Evolutionary conservation across 2,329 filamentous ascomycete genomes (phyloP).

Genomic region (Nigrospora osmanthi): DNA sequence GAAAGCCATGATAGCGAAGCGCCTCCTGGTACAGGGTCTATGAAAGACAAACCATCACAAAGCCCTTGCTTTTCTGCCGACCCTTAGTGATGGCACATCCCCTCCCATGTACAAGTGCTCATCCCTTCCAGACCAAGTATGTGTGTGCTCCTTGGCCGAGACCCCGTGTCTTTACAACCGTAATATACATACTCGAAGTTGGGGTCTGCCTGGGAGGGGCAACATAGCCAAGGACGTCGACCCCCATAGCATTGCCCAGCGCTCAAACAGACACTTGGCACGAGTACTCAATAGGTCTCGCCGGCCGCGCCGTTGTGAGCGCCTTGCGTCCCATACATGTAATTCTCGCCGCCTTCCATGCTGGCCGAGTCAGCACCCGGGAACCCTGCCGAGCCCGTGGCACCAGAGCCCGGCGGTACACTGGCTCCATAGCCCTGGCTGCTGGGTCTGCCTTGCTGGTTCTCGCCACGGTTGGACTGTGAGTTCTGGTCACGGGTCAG

Average conservation of each 20-base stretch:
- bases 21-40: too few relatives aligned
- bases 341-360: slow-evolving; percentile 36
- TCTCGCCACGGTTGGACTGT: slow-evolving; percentile 65
- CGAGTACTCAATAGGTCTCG: slow-evolving; percentile 39
- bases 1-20: too few relatives aligned
- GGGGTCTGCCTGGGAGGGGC: too few relatives aligned
- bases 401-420: slow-evolving; percentile 28
- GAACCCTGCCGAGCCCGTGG: slow-evolving; percentile 33
- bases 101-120: too few relatives aligned
- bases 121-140: too few relatives aligned
- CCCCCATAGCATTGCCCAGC: slow-evolving; percentile 1
- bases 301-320: slow-evolving; percentile 52
- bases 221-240: background rate
- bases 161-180: too few relatives aligned
- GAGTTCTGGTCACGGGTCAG: slow-evolving; percentile 52
- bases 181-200: too few relatives aligned
- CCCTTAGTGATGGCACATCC: too few relatives aligned
- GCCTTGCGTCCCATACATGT: slow-evolving; percentile 42
- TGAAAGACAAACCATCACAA: too few relatives aligned
- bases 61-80: too few relatives aligned
- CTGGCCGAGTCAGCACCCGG: slow-evolving; percentile 34
- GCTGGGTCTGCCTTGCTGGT: slow-evolving; percentile 38
- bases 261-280: slow-evolving; percentile 7
- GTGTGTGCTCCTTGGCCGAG: too few relatives aligned
- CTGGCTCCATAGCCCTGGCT: slow-evolving; percentile 44